phyloP scores from a whole-genome alignment of 176 grass and related monocot genomes.

The Leersia perrieri region DNA sequence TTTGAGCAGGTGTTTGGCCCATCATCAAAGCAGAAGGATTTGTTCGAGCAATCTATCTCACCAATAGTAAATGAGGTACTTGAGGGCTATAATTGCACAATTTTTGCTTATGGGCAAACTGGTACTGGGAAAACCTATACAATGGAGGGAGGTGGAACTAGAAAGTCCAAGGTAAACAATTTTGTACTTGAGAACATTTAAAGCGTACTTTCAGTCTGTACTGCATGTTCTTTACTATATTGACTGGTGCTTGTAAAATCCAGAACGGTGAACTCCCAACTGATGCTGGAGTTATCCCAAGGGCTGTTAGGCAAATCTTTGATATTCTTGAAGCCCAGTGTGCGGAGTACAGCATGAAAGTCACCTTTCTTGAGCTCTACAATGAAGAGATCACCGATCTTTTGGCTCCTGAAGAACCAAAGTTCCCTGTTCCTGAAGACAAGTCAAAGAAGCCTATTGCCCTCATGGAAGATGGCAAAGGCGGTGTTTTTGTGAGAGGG shows the following conservation, averaged over 20 bases:
- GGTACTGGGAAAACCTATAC: conserved; percentile 98
- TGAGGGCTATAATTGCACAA: conserved; percentile 98
- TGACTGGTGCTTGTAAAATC: conserved; percentile 34
- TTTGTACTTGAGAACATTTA: background rate
- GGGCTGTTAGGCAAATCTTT: conserved; percentile 86
- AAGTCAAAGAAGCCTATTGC: conserved; percentile 97
- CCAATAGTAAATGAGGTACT: conserved; percentile 98
- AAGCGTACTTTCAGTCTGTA: background rate
- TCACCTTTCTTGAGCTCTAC: conserved; percentile 96
- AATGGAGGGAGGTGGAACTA: conserved; percentile 97
- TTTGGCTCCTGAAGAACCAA: conserved; percentile 77
- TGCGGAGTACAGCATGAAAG: conserved; percentile 98
- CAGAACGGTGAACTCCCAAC: conserved; percentile 90
- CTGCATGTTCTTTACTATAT: conserved; percentile 5
- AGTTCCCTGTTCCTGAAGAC: conserved; percentile 77
- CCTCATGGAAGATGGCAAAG: conserved; percentile 99
- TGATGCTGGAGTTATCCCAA: conserved; percentile 97
- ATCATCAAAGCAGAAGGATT: conserved; percentile 87
- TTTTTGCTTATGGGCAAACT: conserved; percentile 99
- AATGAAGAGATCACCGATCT: conserved; percentile 98
- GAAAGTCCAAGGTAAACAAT: conserved; percentile 73
- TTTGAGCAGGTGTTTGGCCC: conserved; percentile 85
- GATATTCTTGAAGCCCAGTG: conserved; percentile 86
- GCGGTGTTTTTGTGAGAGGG: conserved; percentile 94
- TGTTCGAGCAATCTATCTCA: conserved; percentile 91